Evolutionary conservation across 169 alveolate genomes (phyloP), one percentile per base, ranked within the genome.

Genomic region (Plasmodium gallinaceum): DNA sequence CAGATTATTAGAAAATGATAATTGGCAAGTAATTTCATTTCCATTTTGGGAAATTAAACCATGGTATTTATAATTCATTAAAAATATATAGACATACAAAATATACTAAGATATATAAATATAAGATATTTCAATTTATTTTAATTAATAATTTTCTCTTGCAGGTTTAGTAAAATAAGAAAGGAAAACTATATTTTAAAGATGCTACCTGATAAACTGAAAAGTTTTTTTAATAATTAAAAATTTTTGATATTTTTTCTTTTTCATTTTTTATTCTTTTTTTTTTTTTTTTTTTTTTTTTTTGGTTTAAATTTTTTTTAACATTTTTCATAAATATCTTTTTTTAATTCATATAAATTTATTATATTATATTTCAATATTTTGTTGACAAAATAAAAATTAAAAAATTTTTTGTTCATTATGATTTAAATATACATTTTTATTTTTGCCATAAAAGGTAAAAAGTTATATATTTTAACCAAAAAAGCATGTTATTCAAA

Each of bases 21-120:
- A 69, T 5, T 83, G 91, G 91, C 64, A 52, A 18, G 91, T 83
- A 26, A 83, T 83, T 61, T 83, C 91, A 1, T 62, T 83, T 61
- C 91, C 91, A 72, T 83, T 83, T 68, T 83, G 91, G 91, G 91
- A 83, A 68, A 48, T 83, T 20, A 83, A 83, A 54, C 91, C 91
- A 83, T 83, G 91, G 91, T 83, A 83, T 54, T 54, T 54, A 54
- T 54, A 54, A 54, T 16, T 54, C 16, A 16, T 18, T 12, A 54
- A 16, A 54, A 10, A 51, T n/a, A 51, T 51, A 51, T 3, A 52
- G 1, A 52, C 12, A 52, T 52, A 52, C n/a, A n/a, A n/a, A 9
- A 54, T 16, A 54, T 48, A 48, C 18, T 48, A 7, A 54, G 16
- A 54, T 54, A 54, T 54, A 14, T 54, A 54, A 7, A 54, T 54